Evolutionary conservation across 371 early-diverging fungal genomes (phyloP).

Genomic region (Choanephora cucurbitarum): DNA sequence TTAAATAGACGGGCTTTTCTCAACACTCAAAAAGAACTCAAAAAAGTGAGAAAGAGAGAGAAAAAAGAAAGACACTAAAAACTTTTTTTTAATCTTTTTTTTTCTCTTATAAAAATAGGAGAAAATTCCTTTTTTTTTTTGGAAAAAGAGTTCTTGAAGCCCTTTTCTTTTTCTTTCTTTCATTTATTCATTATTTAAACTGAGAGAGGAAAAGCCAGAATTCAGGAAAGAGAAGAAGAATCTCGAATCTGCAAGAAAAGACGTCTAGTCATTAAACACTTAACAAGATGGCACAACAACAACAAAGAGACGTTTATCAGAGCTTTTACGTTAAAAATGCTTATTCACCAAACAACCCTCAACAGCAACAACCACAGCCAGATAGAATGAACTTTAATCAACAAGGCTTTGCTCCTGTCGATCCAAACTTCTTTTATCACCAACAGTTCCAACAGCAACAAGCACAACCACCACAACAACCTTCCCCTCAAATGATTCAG

Average conservation of each 20-base stretch:
- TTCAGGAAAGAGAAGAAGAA: constrained; percentile 6
- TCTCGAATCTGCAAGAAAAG: constrained; percentile 15
- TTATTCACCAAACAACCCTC: constrained; percentile 20
- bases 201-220: constrained; percentile 4
- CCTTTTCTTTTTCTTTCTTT: background rate
- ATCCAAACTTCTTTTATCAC: constrained; percentile 20
- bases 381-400: constrained; percentile 10
- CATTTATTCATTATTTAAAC: too few relatives aligned
- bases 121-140: constrained; percentile 17
- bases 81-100: constrained; percentile 2
- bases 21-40: constrained; percentile 1
- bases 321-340: constrained; percentile 20
- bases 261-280: constrained; percentile 7
- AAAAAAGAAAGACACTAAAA: constrained; percentile 4
- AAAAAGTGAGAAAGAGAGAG: background rate
- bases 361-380: constrained; percentile 15
- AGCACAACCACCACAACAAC: constrained; percentile 12
- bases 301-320: constrained; percentile 26
- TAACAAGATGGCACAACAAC: constrained; percentile 27
- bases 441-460: constrained; percentile 19
- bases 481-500: constrained; percentile 3
- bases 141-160: constrained; percentile 1
- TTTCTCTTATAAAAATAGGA: constrained; percentile 3
- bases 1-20: constrained; percentile 10
- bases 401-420: constrained; percentile 4